These are phyloP conservation scores for Pichia occidentalis DNA, from an alignment of 805 yeast genomes.

Conservation along the genomic window DNA sequence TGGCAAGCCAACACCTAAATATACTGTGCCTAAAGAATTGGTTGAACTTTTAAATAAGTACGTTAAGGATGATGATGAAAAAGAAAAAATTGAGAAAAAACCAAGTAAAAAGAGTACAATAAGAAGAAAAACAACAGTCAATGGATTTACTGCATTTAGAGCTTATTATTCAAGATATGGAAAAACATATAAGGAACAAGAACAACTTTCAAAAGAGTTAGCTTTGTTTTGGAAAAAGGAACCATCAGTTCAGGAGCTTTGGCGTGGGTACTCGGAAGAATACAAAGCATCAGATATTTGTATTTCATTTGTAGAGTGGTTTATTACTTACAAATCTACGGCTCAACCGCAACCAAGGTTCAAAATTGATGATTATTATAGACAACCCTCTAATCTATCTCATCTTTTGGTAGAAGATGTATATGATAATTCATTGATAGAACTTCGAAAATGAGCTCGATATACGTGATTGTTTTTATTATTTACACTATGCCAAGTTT, in stretches of 20 bases:
- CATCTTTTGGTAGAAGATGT: slow-evolving; percentile 20
- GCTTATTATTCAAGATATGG: slow-evolving; percentile 24
- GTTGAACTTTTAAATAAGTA: not conserved
- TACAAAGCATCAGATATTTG: slow-evolving; percentile 19
- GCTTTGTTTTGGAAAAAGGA: slow-evolving; percentile 28
- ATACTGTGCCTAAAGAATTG: not conserved
- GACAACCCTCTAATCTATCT: slow-evolving; percentile 11
- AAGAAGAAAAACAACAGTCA: slow-evolving; percentile 13
- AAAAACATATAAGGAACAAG: slow-evolving; percentile 18
- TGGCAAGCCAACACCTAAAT: slow-evolving; percentile 4
- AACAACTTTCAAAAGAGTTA: slow-evolving; percentile 17
- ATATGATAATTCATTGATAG: not conserved
- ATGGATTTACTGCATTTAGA: slow-evolving; percentile 28
- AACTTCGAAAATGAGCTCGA: not conserved
- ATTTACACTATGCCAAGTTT: not conserved
- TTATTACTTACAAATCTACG: slow-evolving; percentile 9
- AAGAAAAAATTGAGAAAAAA: not conserved
- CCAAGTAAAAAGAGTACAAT: not conserved
- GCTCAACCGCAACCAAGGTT: not conserved
- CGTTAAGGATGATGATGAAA: slow-evolving; percentile 1
- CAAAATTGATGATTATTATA: slow-evolving; percentile 7
- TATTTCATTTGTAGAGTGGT: slow-evolving; percentile 17
- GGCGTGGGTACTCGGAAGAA: slow-evolving; percentile 30
- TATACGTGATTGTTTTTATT: not conserved
- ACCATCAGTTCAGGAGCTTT: slow-evolving; percentile 19